Percentiles rank a stretch among this genome's conserved stretches.
Evolutionary conservation across 345 rosid species (phyloP).

Genomic region (Murraya koenigii): DNA sequence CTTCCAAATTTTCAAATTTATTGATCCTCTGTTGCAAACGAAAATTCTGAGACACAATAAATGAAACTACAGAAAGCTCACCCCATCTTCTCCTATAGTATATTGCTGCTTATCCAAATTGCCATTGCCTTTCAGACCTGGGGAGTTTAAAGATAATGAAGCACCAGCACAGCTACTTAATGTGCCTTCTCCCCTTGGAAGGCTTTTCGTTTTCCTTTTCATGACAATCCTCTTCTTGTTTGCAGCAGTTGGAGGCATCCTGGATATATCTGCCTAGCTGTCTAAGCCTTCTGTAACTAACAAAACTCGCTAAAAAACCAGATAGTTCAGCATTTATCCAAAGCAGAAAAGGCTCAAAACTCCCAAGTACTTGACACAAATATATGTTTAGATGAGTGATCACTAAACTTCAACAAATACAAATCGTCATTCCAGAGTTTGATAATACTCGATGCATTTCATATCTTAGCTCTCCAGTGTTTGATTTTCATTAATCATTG

Average conservation of each 20-base stretch:
- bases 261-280: not conserved
- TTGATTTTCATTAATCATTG: too few species aligned
- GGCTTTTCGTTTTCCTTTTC: not conserved
- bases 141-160: not conserved
- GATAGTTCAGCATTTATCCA: not conserved
- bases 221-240: not conserved
- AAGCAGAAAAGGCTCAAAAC: not conserved
- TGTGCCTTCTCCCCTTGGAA: not conserved
- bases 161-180: not conserved
- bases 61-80: not conserved
- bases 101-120: not conserved
- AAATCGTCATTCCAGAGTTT: too few species aligned
- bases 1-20: too few species aligned
- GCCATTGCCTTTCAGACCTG: not conserved
- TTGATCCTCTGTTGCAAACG: not conserved
- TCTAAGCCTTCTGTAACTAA: not conserved
- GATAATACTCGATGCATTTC: not conserved
- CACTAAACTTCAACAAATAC: not conserved
- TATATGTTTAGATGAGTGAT: too few species aligned
- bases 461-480: not conserved
- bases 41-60: not conserved
- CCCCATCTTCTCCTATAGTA: conserved; percentile 2
- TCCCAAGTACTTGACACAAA: not conserved
- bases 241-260: not conserved
- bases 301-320: not conserved